Percentiles rank a stretch among this genome's conserved stretches.
Conservation (phyloP, 2,329 filamentous ascomycete species). For the Zymoseptoria pseudotritici region DNA sequence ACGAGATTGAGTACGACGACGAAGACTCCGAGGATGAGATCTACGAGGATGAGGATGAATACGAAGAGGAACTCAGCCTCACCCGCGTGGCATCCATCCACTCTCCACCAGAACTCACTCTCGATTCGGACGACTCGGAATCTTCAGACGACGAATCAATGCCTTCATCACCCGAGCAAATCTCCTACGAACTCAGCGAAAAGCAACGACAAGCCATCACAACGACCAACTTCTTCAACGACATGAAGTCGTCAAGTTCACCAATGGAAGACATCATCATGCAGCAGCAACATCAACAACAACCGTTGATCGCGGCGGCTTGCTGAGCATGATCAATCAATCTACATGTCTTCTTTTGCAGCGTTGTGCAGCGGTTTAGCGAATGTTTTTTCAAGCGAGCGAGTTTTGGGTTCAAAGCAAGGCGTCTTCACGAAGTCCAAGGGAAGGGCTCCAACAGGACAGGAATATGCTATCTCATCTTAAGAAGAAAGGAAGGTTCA, state of each 20-base stretch:
- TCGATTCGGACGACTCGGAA: constrained; percentile 36
- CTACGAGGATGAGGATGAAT: constrained; percentile 41
- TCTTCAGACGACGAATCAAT: constrained; percentile 42
- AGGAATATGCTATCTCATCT: constrained; percentile 17
- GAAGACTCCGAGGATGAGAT: constrained; percentile 35
- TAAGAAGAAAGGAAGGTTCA: constrained; percentile 5
- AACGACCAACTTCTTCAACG: constrained; percentile 38
- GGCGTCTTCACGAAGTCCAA: constrained; percentile 10
- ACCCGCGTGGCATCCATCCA: constrained; percentile 38
- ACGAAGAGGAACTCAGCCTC: constrained; percentile 35
- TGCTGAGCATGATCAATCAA: constrained; percentile 15
- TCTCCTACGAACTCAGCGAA: constrained; percentile 39
- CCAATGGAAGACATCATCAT: constrained; percentile 27
- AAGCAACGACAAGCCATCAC: constrained; percentile 40
- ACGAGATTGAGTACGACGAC: constrained; percentile 35
- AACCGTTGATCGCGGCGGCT: constrained; percentile 36
- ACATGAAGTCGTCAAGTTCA: constrained; percentile 22
- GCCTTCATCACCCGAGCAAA: constrained; percentile 40
- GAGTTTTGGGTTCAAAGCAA: constrained; percentile 8
- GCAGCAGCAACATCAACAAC: constrained; percentile 30
- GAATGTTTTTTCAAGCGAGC: constrained; percentile 18
- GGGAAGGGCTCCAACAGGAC: neutral
- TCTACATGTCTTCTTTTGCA: constrained; percentile 12
- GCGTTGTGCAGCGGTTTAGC: constrained; percentile 16
- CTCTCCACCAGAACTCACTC: constrained; percentile 42